These are phyloP conservation scores for Meredithiella fracta DNA, from an alignment of 2,329 filamentous ascomycete species.

Conservation along the genomic window DNA sequence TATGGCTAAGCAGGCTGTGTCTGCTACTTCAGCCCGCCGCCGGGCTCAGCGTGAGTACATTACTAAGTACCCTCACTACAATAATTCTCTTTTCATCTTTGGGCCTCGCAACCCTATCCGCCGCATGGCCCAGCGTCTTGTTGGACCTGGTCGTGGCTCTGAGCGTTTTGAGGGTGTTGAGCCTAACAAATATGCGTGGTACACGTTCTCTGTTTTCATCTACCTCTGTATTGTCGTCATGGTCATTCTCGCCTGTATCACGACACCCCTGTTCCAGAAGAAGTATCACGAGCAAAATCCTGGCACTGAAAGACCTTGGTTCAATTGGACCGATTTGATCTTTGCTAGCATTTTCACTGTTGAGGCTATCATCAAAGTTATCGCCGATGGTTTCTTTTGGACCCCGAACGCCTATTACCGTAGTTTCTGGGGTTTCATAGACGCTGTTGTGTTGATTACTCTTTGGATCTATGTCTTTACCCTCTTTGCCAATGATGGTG, in stretches of 20 bases:
- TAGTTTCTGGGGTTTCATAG: constrained; percentile 92
- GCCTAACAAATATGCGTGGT: constrained; percentile 82
- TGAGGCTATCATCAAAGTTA: constrained; percentile 78
- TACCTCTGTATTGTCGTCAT: constrained; percentile 91
- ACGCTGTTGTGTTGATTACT: constrained; percentile 77
- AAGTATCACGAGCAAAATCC: constrained; percentile 54
- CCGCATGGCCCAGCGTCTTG: constrained; percentile 69
- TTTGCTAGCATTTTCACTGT: constrained; percentile 76
- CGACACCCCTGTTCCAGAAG: constrained; percentile 85
- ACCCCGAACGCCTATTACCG: constrained; percentile 95
- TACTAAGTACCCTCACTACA: constrained; percentile 73
- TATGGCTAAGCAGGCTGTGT: constrained; percentile 82
- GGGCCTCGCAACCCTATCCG: constrained; percentile 61
- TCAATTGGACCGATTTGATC: constrained; percentile 80
- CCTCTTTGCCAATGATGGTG: constrained; percentile 63
- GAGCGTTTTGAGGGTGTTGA: constrained; percentile 80
- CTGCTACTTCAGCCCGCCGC: constrained; percentile 65
- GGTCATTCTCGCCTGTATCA: constrained; percentile 91
- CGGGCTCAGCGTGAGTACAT: constrained; percentile 84
- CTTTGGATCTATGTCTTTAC: constrained; percentile 91
- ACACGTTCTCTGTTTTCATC: constrained; percentile 80
- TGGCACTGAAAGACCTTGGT: constrained; percentile 42
- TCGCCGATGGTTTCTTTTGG: constrained; percentile 91
- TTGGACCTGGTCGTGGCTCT: constrained; percentile 74
- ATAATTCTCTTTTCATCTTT: constrained; percentile 82